These are phyloP conservation scores for Cenococcum geophilum DNA, from an alignment of 495 filamentous ascomycete species.

Conservation along the genomic window DNA sequence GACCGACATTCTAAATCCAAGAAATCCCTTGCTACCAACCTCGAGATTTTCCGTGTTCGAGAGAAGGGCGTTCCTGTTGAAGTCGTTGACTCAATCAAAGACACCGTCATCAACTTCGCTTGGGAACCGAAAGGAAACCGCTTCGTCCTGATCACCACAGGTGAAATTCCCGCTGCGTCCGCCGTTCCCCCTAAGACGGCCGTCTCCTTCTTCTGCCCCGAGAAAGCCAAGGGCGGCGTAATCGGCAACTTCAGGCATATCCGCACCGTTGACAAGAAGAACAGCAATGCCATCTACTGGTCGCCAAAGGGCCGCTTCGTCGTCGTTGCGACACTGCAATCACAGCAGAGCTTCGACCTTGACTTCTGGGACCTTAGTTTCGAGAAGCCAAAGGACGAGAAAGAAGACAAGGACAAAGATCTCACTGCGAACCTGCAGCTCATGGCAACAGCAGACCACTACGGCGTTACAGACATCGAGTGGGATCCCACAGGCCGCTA, in stretches of 20 bases:
- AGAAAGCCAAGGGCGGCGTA: constrained; percentile 71
- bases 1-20: constrained; percentile 98
- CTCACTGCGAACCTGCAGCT: constrained; percentile 88
- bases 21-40: constrained; percentile 91
- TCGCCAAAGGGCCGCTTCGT: constrained; percentile 95
- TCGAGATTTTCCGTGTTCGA: constrained; percentile 93
- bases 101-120: constrained; percentile 97
- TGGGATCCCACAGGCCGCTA: constrained; percentile 97
- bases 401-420: constrained; percentile 85
- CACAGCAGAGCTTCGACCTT: constrained; percentile 84
- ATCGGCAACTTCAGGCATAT: constrained; percentile 94
- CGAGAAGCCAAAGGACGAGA: constrained; percentile 69
- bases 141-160: constrained; percentile 94
- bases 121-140: constrained; percentile 97
- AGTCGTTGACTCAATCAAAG: constrained; percentile 93
- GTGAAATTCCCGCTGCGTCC: constrained; percentile 68
- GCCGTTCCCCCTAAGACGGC: constrained; percentile 90
- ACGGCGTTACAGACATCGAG: constrained; percentile 93
- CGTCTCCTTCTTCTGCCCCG: constrained; percentile 92
- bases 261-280: constrained; percentile 93
- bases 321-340: constrained; percentile 84
- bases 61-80: constrained; percentile 98
- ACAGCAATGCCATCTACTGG: constrained; percentile 99
- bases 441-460: constrained; percentile 89
- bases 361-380: constrained; percentile 98